Base-by-base conservation (phyloP, 1,139 yeast genomes). In the Geotrichum australiense region DNA sequence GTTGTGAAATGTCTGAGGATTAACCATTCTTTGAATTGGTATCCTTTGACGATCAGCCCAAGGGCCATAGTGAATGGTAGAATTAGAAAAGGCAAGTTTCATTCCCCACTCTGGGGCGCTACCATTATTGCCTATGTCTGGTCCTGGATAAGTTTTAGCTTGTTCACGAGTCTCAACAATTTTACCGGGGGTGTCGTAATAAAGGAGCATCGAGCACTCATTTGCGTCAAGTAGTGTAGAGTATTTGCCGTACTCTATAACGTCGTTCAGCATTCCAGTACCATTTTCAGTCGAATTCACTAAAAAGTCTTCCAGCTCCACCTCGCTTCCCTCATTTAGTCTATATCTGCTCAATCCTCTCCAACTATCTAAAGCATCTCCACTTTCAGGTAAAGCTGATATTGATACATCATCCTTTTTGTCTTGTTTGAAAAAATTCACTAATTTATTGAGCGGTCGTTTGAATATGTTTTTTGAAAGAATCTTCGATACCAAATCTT, bases 21-120 rank as follows among this genome's bases (percentile, higher is more conserved):
- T 76, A 30, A 91, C 65, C 64, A 79, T 65, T 7, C 68, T 63
- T 47, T 81, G 91, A 7, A 89, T 55, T 1, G 80, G 74, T 1
- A 70, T 70, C 18, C 95, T 60, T 58, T 91, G 94, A 35, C 89
- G 74, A 47, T 89, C 94, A 0, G 96, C 83, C 96, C 97, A 89
- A 0, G 98, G 94, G 0, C 98, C 98, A 55, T 85, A 89, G 51
- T 81, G 81, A 1, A 86, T 65, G 0, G 85, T 79, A 0, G 89
- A 79, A 47, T 74, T 71, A 1, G 73, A 70, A 4, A 86, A 53
- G 15, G 68, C 69, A 14, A 87, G 44, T 44, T 81, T 81, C 4
- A 80, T 55, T 0, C 89, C 91, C 57, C 74, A 74, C 45, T 72
- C 74, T 0, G 96, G 96, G 1, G 65, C 50, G 0, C 77, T 62